Evolutionary conservation across 2,329 filamentous ascomycete species (phyloP).

Genomic region (Ceratocystis smalleyi): DNA sequence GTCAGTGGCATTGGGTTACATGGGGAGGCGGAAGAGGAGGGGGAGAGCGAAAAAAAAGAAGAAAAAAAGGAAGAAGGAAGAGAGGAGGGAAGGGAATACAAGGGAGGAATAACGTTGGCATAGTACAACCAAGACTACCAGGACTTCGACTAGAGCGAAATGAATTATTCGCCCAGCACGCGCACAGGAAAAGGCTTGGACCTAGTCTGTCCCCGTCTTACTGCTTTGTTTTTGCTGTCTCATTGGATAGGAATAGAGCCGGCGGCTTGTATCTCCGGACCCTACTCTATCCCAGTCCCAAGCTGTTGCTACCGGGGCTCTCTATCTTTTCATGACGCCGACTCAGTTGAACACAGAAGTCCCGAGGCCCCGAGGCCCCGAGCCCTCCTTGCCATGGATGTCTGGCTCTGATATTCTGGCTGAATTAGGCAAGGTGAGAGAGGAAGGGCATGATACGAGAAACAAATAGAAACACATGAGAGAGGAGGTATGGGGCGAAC

Average conservation of each 20-base stretch:
- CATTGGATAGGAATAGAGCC: not conserved
- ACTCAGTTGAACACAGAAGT: too few species aligned
- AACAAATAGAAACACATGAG: not conserved
- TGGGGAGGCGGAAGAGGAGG: not conserved
- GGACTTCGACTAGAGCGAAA: too few species aligned
- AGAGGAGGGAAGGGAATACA: not conserved
- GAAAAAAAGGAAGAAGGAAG: not conserved
- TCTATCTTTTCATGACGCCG: too few species aligned
- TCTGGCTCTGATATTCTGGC: not conserved
- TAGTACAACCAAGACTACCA: too few species aligned
- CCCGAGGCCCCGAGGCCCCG: not conserved
- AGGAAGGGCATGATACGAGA: not conserved
- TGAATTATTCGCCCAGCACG: too few species aligned
- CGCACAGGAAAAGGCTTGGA: too few species aligned
- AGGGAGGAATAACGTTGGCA: too few species aligned
- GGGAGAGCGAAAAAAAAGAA: not conserved
- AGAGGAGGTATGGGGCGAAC: not conserved
- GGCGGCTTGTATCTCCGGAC: not conserved
- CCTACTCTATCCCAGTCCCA: not conserved
- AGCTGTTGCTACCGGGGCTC: not conserved
- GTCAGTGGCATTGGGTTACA: slow-evolving; percentile 1
- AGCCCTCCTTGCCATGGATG: not conserved
- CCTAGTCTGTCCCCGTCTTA: not conserved
- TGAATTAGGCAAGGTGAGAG: not conserved
- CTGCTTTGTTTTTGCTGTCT: not conserved